These are phyloP conservation scores for Ceratopteris richardii DNA, from an alignment of 75 land plant genomes.

Conservation along the genomic window DNA sequence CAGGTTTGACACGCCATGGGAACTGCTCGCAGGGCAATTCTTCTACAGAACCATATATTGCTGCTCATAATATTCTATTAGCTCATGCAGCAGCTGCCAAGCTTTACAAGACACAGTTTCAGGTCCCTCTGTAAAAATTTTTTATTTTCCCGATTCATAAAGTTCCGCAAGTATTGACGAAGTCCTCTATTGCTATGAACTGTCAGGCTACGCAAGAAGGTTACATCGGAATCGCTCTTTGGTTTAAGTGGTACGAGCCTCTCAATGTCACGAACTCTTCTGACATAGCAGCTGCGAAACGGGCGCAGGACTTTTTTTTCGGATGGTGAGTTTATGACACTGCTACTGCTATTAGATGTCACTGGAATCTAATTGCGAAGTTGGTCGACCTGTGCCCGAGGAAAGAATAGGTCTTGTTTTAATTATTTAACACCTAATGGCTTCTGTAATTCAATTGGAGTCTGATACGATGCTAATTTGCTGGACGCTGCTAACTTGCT, in stretches of 20 bases:
- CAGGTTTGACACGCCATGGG: neutral
- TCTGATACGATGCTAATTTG: too few species aligned
- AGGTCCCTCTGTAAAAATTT: slow-evolving; percentile 7
- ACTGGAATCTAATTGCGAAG: too few species aligned
- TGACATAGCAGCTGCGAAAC: neutral
- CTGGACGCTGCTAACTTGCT: too few species aligned
- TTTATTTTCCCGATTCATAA: slow-evolving; percentile 12
- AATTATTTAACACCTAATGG: too few species aligned
- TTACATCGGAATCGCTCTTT: slow-evolving; percentile 41
- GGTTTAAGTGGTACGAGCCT: slow-evolving; percentile 45
- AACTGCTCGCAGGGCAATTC: slow-evolving; percentile 15
- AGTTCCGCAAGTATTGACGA: too few species aligned
- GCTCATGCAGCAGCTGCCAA: slow-evolving; percentile 33
- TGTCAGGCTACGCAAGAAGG: neutral
- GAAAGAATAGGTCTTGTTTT: neutral
- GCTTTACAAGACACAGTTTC: slow-evolving; percentile 13
- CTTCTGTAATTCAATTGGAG: too few species aligned
- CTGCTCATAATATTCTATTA: slow-evolving; percentile 25
- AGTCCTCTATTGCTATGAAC: too few species aligned
- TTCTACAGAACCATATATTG: slow-evolving; percentile 19
- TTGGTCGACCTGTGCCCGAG: too few species aligned
- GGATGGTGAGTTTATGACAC: neutral
- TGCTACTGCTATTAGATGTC: too few species aligned
- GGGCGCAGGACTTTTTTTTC: too few species aligned
- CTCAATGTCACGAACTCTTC: neutral